Base-by-base conservation (phyloP, 1,284 basidiomycete genomes). In the Cutaneotrichosporon cyanovorans region DNA sequence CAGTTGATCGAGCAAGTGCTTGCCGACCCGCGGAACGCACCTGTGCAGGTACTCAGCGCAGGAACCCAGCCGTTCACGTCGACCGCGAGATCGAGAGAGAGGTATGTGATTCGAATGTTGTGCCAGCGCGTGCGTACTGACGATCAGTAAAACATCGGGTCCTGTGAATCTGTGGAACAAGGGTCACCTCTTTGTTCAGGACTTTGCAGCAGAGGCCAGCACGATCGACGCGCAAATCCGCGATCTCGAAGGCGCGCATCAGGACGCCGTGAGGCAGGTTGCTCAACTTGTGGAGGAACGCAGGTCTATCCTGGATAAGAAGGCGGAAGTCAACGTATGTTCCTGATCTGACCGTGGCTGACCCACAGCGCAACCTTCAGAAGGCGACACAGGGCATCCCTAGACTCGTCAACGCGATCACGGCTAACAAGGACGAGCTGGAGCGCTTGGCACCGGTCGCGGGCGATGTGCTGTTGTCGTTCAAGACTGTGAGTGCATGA, bases 1-100 rank as follows among this genome's bases (percentile, higher is more conserved):
- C 53, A 72, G 1, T 63, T 76, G 32, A 74, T 85, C 33, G 62
- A 75, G 43, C 56, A 63, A 11, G 52, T 82, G 8, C 25, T 28
- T 12, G 25, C 25, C 25, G 25, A 28, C 25, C 25, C 25, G 12
- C 25, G 25, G 12, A 12, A 7, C 25, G 25, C 25, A 28, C 25
- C 25, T 7, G 25, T 28, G 25, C 25, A 28, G 8, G 25, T 28
- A 7, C 25, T 28, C 25, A 28, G 25, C 12, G 25, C 8, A 7
- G 25, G 25, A 12, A 7, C 25, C 8, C 25, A 28, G 25, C 25
- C 25, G 25, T 28, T 28, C 25, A 28, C 12, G 25, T 28, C 25
- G 12, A 28, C 12, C 12, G 25, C 8, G 7, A 28, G 12, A 28
- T 28, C 32, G 14, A 34, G 22, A 15, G 43, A 30, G 14, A 25